Base-by-base conservation (phyloP, 179 eudicot genomes). In the Patellifolia procumbens region DNA sequence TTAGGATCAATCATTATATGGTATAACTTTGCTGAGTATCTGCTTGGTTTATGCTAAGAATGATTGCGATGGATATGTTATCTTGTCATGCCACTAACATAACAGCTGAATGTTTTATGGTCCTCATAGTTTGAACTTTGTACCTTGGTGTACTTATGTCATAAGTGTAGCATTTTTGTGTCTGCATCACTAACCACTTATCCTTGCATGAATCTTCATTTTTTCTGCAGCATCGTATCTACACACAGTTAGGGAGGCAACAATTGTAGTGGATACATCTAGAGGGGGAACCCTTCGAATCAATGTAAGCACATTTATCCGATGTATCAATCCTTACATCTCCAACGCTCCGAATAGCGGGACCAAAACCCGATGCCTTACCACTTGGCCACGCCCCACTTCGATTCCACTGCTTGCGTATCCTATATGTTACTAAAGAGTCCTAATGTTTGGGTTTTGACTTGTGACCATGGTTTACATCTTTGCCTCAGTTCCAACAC, bases 221-320 rank as follows among this genome's bases (percentile, higher is more conserved):
- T 68, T n/a, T 37, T 12, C 78, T 90, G 86, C 94, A 96, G 99
- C 87, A 70, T 81, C 89, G 43, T 96, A 89, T 76, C 86, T 96
- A 59, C 88, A 85, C 76, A 86, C 89, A 34, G 84, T 78, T 53
- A 91, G 90, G 9, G 97, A 91, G 82, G 87, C 98, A 45, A 88
- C 86, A 81, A 98, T 96, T 76, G 84, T 90, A 52, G 99, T 96
- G 53, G 99, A 96, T 80, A 90, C 97, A 56, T 86, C 99, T 70
- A 88, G 98, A 80, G 99, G 97, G 68, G 97, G 86, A 78, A 83
- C 86, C 70, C 87, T 96, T 39, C 95, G 75, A 34, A 91, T 95
- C 70, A 83, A 93, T 80, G 99, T 95, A 86, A 89, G 43, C 58
- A 12, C 46, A 34, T 75, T 62, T n/a, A n/a, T n/a, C n/a, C n/a